Evolutionary conservation across 805 yeast genomes (phyloP).

Genomic region (Torulaspora franciscae): DNA sequence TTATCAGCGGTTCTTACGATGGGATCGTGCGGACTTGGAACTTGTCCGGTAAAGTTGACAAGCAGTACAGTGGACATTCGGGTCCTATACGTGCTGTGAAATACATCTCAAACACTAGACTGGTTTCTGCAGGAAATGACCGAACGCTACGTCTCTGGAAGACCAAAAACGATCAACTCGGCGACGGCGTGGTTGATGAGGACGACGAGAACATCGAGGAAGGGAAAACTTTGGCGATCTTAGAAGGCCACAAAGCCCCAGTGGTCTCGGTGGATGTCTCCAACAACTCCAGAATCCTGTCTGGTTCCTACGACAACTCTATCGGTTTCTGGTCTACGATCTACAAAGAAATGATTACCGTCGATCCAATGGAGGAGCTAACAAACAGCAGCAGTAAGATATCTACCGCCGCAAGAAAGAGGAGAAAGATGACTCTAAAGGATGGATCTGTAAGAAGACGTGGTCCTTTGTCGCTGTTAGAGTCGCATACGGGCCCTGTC

Average conservation of each 20-base stretch:
- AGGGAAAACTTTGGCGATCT: slow-evolving; percentile 75
- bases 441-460: slow-evolving; percentile 74
- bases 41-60: slow-evolving; percentile 69
- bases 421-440: slow-evolving; percentile 74
- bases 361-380: slow-evolving; percentile 45
- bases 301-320: slow-evolving; percentile 77
- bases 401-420: slow-evolving; percentile 80
- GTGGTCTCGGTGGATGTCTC: slow-evolving; percentile 72
- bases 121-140: slow-evolving; percentile 85
- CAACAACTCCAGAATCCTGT: slow-evolving; percentile 57
- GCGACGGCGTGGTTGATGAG: slow-evolving; percentile 26
- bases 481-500: slow-evolving; percentile 82
- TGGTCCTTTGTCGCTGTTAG: slow-evolving; percentile 73
- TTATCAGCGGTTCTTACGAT: slow-evolving; percentile 88
- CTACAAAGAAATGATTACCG: slow-evolving; percentile 73
- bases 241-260: slow-evolving; percentile 87
- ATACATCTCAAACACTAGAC: slow-evolving; percentile 69
- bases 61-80: slow-evolving; percentile 81
- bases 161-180: slow-evolving; percentile 41
- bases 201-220: slow-evolving; percentile 50
- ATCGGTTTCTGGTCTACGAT: slow-evolving; percentile 87
- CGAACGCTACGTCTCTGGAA: slow-evolving; percentile 87
- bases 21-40: slow-evolving; percentile 91
- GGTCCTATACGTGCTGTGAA: slow-evolving; percentile 80
- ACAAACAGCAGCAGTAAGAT: slow-evolving; percentile 41